phyloP scores from a whole-genome alignment of 768 basidiomycete species.

The Leucosporidium creatinivorum region DNA sequence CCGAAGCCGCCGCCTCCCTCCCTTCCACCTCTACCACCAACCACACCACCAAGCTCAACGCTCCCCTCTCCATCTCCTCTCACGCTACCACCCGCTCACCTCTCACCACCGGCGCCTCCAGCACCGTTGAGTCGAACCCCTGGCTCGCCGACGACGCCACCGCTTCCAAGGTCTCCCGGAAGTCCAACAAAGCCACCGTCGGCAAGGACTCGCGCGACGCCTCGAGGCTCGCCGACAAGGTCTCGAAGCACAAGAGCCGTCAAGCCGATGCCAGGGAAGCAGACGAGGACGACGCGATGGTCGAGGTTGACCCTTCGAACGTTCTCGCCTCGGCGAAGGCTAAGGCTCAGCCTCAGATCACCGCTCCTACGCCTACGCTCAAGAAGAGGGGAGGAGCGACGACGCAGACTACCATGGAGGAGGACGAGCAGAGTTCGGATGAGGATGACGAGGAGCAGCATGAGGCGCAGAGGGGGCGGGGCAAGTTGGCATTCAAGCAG shows the following conservation, averaged over 20 bases:
- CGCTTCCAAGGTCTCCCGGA: slow-evolving; percentile 52
- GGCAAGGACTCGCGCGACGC: slow-evolving; percentile 53
- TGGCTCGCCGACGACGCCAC: slow-evolving; percentile 55
- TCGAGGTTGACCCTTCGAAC: slow-evolving; percentile 65
- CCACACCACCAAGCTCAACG: slow-evolving; percentile 25
- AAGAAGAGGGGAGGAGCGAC: slow-evolving; percentile 39
- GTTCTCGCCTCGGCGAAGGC: slow-evolving; percentile 40
- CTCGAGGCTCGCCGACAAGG: slow-evolving; percentile 31
- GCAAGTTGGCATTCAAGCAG: slow-evolving; percentile 69
- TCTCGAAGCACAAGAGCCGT: slow-evolving; percentile 44
- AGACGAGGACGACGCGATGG: slow-evolving; percentile 62
- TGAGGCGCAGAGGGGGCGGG: slow-evolving; percentile 38
- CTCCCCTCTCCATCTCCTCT: slow-evolving; percentile 38
- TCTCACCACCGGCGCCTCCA: slow-evolving; percentile 10
- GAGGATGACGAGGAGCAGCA: slow-evolving; percentile 44
- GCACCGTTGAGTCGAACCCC: slow-evolving; percentile 54
- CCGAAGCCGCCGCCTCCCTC: not conserved
- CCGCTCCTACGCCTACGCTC: slow-evolving; percentile 13
- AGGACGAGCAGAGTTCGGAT: slow-evolving; percentile 43
- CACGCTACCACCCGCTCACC: slow-evolving; percentile 29
- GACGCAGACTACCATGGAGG: slow-evolving; percentile 60
- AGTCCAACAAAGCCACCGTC: slow-evolving; percentile 65
- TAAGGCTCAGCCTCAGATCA: slow-evolving; percentile 36
- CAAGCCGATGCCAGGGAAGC: slow-evolving; percentile 54
- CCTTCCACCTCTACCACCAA: slow-evolving; percentile 2